Evolutionary conservation across 352 stramenopile species (phyloP).

Genomic region (Globisporangium canariense): DNA sequence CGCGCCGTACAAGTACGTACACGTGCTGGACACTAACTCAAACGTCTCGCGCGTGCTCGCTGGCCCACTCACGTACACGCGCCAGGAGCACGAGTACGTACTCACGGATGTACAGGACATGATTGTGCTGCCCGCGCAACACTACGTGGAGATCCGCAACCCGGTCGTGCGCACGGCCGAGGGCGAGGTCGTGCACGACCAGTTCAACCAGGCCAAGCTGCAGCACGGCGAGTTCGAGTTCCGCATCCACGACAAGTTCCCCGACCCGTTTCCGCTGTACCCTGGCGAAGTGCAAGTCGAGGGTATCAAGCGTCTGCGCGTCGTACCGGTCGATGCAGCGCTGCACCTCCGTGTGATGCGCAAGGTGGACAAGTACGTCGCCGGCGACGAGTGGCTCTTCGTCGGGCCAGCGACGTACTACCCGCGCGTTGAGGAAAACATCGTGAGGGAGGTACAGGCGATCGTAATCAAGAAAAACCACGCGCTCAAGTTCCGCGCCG

Average conservation of each 20-base stretch:
- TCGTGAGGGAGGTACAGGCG: constrained; percentile 45
- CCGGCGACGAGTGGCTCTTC: constrained; percentile 78
- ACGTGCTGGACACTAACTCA: constrained; percentile 84
- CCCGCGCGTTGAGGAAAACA: constrained; percentile 69
- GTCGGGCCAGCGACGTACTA: constrained; percentile 70
- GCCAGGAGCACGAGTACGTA: constrained; percentile 77
- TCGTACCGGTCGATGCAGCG: constrained; percentile 60
- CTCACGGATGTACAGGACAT: constrained; percentile 60
- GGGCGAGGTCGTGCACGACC: constrained; percentile 50
- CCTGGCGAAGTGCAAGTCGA: constrained; percentile 64
- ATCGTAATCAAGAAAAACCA: constrained; percentile 81
- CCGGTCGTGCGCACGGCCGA: constrained; percentile 51
- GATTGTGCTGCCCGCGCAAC: constrained; percentile 72
- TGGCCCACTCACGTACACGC: constrained; percentile 74
- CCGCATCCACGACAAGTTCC: constrained; percentile 68
- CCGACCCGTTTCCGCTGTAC: constrained; percentile 76
- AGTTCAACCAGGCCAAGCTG: constrained; percentile 75
- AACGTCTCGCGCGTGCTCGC: constrained; percentile 80
- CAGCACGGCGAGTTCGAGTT: constrained; percentile 78
- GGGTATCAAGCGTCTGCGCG: constrained; percentile 43
- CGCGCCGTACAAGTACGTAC: constrained; percentile 78
- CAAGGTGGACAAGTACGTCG: constrained; percentile 50
- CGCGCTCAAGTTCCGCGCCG: constrained; percentile 73
- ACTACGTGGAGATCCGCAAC: constrained; percentile 78
- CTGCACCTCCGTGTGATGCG: constrained; percentile 62